Evolutionary conservation across 371 early-diverging fungal genomes (phyloP), one percentile per base, ranked within the genome.

Genomic region (Smittium culicis): DNA sequence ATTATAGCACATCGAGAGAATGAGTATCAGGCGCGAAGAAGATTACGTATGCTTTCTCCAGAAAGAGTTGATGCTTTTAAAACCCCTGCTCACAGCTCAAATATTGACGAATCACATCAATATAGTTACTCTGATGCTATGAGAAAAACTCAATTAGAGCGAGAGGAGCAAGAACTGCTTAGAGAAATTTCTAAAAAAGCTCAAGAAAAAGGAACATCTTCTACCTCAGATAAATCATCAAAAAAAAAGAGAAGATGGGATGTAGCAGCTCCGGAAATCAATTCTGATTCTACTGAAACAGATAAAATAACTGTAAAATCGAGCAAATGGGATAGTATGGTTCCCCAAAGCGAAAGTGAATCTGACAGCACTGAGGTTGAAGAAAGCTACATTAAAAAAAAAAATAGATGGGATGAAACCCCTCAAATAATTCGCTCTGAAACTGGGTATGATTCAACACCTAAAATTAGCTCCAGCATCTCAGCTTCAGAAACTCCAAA

Each of bases 171-270:
- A 68, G 70, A 64, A 75, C 74, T 67, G 27, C 73, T 77, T 55
- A 76, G 81, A 69, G 79, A 74, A 25, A 79, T 75, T 54, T 72
- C 71, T 64, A 70, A 65, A 57, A 73, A 68, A 2, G 72, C 75
- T n/a, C 65, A 56, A 45, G 71, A 60, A 20, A 67, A 72, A 5
- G 66, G 45, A 27, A 64, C 25, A 1, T 59, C 2, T 27, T 31
- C 67, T 66, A 29, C 29, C 2, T 25, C 62, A 1, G 20, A 54
- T 2, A 61, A 35, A 14, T 1, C 66, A 5, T 14, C 78, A 58
- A 73, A 73, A 65, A 80, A 82, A 68, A 89, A 90, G 72, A 79
- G 93, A 71, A 81, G 91, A 69, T 94, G 93, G 93, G 94, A 93
- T 71, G 84, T 87, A 2, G 85, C 85, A 16, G 88, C 88, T n/a